These are phyloP conservation scores for Aspergillus mulundensis DNA, from an alignment of 495 filamentous ascomycete genomes.

Conservation along the genomic window DNA sequence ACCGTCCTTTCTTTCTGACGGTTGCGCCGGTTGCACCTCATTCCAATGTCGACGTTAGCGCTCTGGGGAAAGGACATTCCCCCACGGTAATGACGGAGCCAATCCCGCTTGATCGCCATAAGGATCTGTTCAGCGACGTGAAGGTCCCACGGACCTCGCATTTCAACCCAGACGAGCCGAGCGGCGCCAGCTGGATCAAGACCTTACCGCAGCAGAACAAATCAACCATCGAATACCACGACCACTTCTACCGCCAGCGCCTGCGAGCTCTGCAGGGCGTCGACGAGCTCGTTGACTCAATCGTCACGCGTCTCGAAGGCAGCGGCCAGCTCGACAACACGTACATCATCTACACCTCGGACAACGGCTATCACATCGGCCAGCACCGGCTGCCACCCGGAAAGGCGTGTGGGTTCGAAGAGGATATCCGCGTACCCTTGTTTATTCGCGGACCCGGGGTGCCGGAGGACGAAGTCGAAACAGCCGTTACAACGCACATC, in stretches of 20 bases:
- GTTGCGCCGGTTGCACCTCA: slow-evolving; percentile 67
- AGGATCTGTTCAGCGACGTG: slow-evolving; percentile 34
- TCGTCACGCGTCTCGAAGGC: slow-evolving; percentile 50
- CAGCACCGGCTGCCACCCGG: slow-evolving; percentile 70
- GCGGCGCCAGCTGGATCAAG: slow-evolving; percentile 61
- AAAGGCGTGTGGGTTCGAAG: slow-evolving; percentile 67
- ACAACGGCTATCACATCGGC: slow-evolving; percentile 73
- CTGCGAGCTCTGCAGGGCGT: slow-evolving; percentile 62
- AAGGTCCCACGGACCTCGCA: slow-evolving; percentile 34
- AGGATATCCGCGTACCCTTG: slow-evolving; percentile 70
- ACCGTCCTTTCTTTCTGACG: slow-evolving; percentile 63
- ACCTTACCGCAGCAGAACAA: slow-evolving; percentile 48
- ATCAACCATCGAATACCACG: slow-evolving; percentile 58
- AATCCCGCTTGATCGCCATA: slow-evolving; percentile 41
- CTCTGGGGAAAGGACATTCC: slow-evolving; percentile 13
- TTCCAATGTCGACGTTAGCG: slow-evolving; percentile 46
- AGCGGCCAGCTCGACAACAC: slow-evolving; percentile 59
- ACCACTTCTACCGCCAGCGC: slow-evolving; percentile 63
- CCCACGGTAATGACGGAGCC: slow-evolving; percentile 44
- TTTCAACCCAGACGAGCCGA: slow-evolving; percentile 51
- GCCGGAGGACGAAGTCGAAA: slow-evolving; percentile 34
- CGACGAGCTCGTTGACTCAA: slow-evolving; percentile 62
- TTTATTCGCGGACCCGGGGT: slow-evolving; percentile 58
- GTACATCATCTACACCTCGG: slow-evolving; percentile 67
- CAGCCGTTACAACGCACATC: slow-evolving; percentile 63